Conservation (phyloP, 352 stramenopile species). For the Globisporangium abappressorium region DNA sequence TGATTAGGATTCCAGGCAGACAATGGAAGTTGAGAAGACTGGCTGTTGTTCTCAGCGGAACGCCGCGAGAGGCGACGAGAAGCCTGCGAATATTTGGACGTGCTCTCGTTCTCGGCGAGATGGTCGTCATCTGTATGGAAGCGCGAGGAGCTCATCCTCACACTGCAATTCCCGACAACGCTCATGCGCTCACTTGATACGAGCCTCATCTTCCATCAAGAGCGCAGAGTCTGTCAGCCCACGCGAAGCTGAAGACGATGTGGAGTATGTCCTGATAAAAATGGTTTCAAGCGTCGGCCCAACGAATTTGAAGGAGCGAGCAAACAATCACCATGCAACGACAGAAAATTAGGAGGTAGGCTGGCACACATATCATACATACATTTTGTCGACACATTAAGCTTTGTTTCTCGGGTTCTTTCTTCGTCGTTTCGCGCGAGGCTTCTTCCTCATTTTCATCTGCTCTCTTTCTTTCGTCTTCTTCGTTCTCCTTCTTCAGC, state of each 20-base stretch:
- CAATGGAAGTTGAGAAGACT: neutral
- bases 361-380: slow-evolving; percentile 6
- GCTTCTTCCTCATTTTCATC: neutral
- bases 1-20: neutral
- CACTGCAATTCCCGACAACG: neutral
- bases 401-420: neutral
- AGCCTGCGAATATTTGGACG: neutral
- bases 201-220: too few relatives aligned
- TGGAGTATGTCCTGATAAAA: neutral
- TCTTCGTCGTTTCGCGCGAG: neutral
- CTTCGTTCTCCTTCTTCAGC: neutral
- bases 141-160: too few relatives aligned
- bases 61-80: neutral
- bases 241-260: neutral
- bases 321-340: neutral
- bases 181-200: neutral
- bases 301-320: neutral
- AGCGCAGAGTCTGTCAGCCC: too few relatives aligned
- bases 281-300: too few relatives aligned
- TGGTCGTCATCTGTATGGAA: neutral
- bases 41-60: neutral
- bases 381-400: slow-evolving; percentile 11
- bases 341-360: too few relatives aligned
- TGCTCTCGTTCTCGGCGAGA: neutral
- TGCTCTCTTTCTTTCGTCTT: neutral